Conservation (phyloP, 164 flowering plant genomes). For the Berberis vulgaris region DNA sequence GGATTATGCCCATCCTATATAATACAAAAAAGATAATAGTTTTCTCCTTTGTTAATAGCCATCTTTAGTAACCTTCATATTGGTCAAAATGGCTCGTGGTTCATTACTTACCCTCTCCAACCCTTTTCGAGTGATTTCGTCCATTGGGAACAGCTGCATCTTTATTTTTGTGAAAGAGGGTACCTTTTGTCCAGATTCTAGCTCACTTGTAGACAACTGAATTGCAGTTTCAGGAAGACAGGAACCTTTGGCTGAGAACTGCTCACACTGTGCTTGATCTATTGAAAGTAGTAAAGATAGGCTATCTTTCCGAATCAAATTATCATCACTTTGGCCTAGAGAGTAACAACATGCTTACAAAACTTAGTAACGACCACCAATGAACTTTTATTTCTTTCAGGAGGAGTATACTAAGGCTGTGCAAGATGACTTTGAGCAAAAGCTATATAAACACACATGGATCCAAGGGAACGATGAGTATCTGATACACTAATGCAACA, state of each 20-base stretch:
- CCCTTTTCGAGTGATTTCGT: constrained; percentile 45
- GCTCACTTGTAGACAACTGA: constrained; percentile 8
- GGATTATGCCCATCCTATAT: constrained; percentile 71
- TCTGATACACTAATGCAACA: too few species aligned
- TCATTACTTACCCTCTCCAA: constrained; percentile 36
- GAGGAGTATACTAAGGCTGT: not conserved
- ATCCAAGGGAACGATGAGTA: too few species aligned
- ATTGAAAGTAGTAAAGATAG: constrained; percentile 6
- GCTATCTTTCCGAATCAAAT: constrained; percentile 12
- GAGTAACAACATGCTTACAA: not conserved
- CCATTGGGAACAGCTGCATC: constrained; percentile 62
- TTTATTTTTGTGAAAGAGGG: constrained; percentile 1
- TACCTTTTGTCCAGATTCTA: constrained; percentile 12
- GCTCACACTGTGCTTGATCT: constrained; percentile 13
- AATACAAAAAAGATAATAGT: too few species aligned
- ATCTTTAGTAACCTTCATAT: too few species aligned
- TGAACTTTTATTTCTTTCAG: not conserved
- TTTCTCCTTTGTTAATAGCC: too few species aligned
- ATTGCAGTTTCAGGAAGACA: constrained; percentile 1
- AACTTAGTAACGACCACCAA: too few species aligned
- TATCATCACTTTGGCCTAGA: constrained; percentile 15
- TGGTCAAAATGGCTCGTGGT: too few species aligned
- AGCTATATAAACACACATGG: too few species aligned
- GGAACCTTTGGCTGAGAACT: constrained; percentile 3
- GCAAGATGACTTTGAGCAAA: too few species aligned